A percentile compares a stretch with the other conserved stretches of the same genome.
These are phyloP conservation scores for Begonia masoniana DNA, from an alignment of 306 rosid genomes.

Conservation along the genomic window DNA sequence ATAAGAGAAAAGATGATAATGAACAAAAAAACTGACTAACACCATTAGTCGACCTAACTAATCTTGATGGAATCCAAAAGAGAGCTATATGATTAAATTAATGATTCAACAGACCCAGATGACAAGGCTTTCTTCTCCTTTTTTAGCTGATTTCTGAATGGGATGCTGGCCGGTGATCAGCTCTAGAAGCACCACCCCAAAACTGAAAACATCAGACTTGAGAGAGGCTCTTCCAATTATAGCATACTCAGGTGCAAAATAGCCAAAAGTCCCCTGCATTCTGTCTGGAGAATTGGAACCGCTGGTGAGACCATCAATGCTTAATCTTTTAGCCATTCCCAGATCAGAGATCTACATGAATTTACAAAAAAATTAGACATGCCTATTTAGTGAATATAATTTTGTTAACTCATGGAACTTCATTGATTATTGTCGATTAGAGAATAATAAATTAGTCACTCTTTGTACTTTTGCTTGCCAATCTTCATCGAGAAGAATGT, in stretches of 20 bases:
- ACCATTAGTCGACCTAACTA: too few relatives aligned
- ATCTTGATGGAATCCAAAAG: too few relatives aligned
- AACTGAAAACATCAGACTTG: constrained; percentile 89
- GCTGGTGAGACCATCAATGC: constrained; percentile 57
- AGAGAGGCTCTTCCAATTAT: constrained; percentile 80
- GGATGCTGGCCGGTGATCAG: constrained; percentile 85
- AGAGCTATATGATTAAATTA: too few relatives aligned
- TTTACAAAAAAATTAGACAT: constrained; percentile 6
- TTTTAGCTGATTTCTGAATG: constrained; percentile 51
- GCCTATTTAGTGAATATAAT: background rate
- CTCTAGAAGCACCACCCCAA: constrained; percentile 97
- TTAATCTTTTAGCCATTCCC: constrained; percentile 79
- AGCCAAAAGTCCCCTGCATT: constrained; percentile 98
- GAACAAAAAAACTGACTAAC: too few relatives aligned
- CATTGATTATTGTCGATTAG: background rate
- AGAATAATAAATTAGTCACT: constrained; percentile 7
- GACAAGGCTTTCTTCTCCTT: constrained; percentile 89
- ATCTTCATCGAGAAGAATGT: constrained; percentile 83
- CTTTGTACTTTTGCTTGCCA: constrained; percentile 70
- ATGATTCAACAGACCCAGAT: constrained; percentile 52
- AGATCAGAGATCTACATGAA: constrained; percentile 82
- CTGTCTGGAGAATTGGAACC: constrained; percentile 80
- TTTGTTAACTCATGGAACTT: background rate
- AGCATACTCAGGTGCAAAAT: constrained; percentile 98
- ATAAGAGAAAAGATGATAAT: too few relatives aligned